Percentiles rank a stretch among this genome's conserved stretches.
These are phyloP conservation scores for Alternaria infectoria DNA, from an alignment of 2,329 filamentous ascomycete genomes.

Conservation along the genomic window DNA sequence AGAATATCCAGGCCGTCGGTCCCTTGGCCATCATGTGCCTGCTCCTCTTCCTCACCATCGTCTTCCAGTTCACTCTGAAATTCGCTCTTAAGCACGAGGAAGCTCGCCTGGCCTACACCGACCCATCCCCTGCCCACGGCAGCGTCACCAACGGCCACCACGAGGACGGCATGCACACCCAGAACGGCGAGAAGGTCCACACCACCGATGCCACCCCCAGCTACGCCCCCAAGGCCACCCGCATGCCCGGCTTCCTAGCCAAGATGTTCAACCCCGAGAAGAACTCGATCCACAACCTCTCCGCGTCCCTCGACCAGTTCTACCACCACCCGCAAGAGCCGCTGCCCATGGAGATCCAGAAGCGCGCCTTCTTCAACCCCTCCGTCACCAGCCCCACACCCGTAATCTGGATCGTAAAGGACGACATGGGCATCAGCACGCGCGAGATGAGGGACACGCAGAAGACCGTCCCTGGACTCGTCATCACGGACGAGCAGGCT, in stretches of 20 bases:
- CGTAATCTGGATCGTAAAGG: slow-evolving; percentile 54
- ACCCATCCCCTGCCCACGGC: slow-evolving; percentile 24
- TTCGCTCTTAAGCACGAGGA: slow-evolving; percentile 40
- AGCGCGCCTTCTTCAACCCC: slow-evolving; percentile 54
- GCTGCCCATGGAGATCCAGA: slow-evolving; percentile 43
- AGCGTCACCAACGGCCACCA: slow-evolving; percentile 21
- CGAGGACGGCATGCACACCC: slow-evolving; percentile 27
- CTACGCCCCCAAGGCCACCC: slow-evolving; percentile 30
- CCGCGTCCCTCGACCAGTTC: slow-evolving; percentile 40
- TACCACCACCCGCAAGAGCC: slow-evolving; percentile 41
- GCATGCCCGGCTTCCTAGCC: slow-evolving; percentile 40
- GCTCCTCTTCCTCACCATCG: slow-evolving; percentile 48
- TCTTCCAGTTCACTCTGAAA: slow-evolving; percentile 50
- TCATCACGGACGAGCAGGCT: slow-evolving; percentile 55
- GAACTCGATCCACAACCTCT: slow-evolving; percentile 38
- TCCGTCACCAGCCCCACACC: slow-evolving; percentile 53
- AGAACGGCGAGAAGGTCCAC: slow-evolving; percentile 15
- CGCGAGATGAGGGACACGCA: slow-evolving; percentile 52
- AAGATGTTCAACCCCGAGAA: slow-evolving; percentile 44
- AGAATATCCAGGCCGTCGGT: slow-evolving; percentile 43
- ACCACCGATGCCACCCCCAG: slow-evolving; percentile 1
- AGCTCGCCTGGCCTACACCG: slow-evolving; percentile 38
- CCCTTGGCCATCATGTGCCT: slow-evolving; percentile 54
- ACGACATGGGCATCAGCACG: slow-evolving; percentile 52
- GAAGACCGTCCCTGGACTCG: slow-evolving; percentile 45